phyloP scores from a whole-genome alignment of 192 early-diverging fungal genomes.

The Coemansia sp. region DNA sequence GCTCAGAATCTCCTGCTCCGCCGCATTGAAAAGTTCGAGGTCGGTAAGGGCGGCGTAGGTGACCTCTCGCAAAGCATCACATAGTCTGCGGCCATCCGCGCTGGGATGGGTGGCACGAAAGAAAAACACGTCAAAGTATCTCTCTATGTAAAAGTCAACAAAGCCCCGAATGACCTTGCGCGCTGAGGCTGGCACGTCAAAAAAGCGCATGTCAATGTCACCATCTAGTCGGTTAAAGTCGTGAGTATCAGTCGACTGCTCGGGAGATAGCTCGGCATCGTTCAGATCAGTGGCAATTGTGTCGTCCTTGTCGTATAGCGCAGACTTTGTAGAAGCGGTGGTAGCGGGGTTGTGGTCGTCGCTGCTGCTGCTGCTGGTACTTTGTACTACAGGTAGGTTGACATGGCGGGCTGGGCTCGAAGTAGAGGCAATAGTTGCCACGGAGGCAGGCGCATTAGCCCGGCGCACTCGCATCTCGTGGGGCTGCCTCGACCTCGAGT shows the following conservation, averaged over 20 bases:
- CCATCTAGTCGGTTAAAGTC: constrained; percentile 41
- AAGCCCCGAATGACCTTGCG: constrained; percentile 43
- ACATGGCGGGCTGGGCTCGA: background rate
- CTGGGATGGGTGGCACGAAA: constrained; percentile 20
- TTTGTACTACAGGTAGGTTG: background rate
- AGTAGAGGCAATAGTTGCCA: background rate
- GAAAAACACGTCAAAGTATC: constrained; percentile 41
- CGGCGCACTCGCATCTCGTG: background rate
- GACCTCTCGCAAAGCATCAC: background rate
- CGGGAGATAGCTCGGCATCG: constrained; percentile 27
- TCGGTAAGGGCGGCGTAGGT: constrained; percentile 11
- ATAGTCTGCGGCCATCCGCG: constrained; percentile 11
- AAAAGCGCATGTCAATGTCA: constrained; percentile 42
- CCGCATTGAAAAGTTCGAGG: constrained; percentile 1
- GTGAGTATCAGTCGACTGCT: constrained; percentile 31
- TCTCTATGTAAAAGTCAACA: constrained; percentile 40
- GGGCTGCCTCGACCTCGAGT: constrained; percentile 12
- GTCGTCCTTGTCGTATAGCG: background rate
- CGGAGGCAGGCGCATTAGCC: background rate
- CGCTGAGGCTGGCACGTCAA: constrained; percentile 19
- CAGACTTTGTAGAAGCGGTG: background rate
- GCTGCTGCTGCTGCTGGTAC: background rate
- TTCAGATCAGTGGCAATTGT: background rate
- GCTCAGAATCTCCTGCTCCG: constrained; percentile 33
- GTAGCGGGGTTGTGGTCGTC: background rate